Conservation (phyloP, 306 rosid genomes). For the Cicer arietinum region DNA sequence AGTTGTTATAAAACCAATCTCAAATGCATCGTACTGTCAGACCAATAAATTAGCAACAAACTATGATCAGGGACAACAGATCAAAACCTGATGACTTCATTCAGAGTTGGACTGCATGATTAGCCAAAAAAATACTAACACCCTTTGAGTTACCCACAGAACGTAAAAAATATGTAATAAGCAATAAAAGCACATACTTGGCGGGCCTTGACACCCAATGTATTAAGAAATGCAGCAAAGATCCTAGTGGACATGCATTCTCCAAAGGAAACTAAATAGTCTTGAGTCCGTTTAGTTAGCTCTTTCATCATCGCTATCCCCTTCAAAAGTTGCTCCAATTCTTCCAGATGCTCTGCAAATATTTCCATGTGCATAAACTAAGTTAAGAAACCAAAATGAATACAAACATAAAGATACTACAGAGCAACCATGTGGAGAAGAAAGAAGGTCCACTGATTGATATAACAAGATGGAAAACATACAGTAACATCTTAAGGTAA, state of each 20-base stretch:
- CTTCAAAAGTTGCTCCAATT: slow-evolving; percentile 91
- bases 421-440: slow-evolving; percentile 15
- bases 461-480: slow-evolving; percentile 20
- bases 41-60: slow-evolving; percentile 39
- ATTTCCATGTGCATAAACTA: slow-evolving; percentile 34
- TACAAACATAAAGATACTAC: slow-evolving; percentile 17
- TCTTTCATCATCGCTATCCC: slow-evolving; percentile 99
- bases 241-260: slow-evolving; percentile 99
- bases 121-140: not conserved
- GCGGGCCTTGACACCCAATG: slow-evolving; percentile 73
- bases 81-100: slow-evolving; percentile 34
- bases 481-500: slow-evolving; percentile 19
- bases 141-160: not conserved
- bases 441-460: slow-evolving; percentile 32
- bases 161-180: slow-evolving; percentile 33
- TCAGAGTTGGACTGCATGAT: slow-evolving; percentile 1
- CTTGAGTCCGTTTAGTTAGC: slow-evolving; percentile 85
- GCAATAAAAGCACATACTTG: slow-evolving; percentile 65
- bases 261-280: slow-evolving; percentile 96
- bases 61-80: slow-evolving; percentile 35
- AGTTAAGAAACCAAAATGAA: slow-evolving; percentile 40
- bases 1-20: slow-evolving; percentile 88
- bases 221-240: slow-evolving; percentile 82
- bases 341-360: slow-evolving; percentile 75
- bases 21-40: slow-evolving; percentile 92